phyloP scores from a whole-genome alignment of 1,284 basidiomycete species.

The Cystobasidium sp. region DNA sequence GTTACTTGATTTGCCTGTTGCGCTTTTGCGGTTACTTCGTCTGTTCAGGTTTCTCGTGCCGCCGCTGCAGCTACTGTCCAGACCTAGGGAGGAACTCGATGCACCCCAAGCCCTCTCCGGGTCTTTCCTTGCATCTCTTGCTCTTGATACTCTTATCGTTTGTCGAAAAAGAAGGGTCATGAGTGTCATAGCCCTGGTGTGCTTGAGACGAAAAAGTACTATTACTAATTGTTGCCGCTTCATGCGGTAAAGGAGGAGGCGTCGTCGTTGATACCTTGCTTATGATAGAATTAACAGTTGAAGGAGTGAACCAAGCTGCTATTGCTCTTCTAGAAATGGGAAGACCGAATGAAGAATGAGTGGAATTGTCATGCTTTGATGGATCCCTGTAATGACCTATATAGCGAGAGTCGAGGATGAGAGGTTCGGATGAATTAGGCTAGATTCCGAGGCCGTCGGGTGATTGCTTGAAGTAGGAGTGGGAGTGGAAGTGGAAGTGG shows the following conservation, averaged over 20 bases:
- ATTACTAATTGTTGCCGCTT: neutral
- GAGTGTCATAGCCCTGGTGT: neutral
- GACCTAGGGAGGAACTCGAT: neutral
- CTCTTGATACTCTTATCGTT: neutral
- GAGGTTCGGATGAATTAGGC: constrained; percentile 23
- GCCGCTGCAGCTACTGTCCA: neutral
- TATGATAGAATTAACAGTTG: constrained; percentile 21
- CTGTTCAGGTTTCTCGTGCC: neutral
- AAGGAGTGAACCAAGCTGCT: constrained; percentile 23
- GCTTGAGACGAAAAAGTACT: neutral
- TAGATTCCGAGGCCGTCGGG: too few species aligned
- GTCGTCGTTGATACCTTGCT: neutral
- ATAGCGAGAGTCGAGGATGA: constrained; percentile 30
- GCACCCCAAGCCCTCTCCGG: constrained; percentile 31
- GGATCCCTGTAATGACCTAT: constrained; percentile 33
- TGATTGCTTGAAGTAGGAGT: too few species aligned
- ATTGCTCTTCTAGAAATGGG: neutral
- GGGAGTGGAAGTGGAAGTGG: neutral
- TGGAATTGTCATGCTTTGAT: constrained; percentile 40
- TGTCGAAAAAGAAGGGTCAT: too few species aligned
- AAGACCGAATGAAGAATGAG: constrained; percentile 1
- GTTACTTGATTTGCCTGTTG: neutral
- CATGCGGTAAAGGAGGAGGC: constrained; percentile 8
- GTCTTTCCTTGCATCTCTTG: constrained; percentile 19
- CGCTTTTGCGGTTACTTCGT: neutral